Conservation (phyloP, 1,139 yeast genomes). For the Candida dubliniensis region DNA sequence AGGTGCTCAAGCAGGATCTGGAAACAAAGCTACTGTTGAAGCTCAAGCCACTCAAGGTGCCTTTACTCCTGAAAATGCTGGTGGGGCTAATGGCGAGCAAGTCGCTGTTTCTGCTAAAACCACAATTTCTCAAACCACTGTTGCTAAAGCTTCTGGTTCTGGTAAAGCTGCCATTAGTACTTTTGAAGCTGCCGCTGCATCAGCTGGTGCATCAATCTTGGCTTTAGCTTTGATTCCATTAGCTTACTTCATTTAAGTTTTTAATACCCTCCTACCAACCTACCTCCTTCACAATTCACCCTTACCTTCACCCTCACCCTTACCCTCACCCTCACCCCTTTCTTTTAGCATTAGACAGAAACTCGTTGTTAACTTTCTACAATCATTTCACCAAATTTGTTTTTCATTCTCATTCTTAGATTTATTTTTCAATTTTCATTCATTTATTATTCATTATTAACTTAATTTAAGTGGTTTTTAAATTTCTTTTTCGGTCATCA, state of each 20-base stretch:
- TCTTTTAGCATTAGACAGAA: too few relatives aligned
- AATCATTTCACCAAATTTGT: neutral
- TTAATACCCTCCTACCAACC: neutral
- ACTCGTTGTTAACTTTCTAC: neutral
- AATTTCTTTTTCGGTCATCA: too few relatives aligned
- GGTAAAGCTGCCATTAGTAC: conserved; percentile 20
- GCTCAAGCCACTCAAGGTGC: conserved; percentile 11
- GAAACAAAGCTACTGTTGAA: neutral
- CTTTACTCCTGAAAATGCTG: conserved; percentile 5
- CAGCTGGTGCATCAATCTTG: conserved; percentile 25
- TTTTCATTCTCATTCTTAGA: neutral
- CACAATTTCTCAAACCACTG: conserved; percentile 17
- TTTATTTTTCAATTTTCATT: neutral
- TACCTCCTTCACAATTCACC: too few relatives aligned
- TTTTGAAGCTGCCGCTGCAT: conserved; percentile 24
- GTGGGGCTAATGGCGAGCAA: conserved; percentile 17
- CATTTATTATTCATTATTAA: too few relatives aligned
- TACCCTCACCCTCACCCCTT: too few relatives aligned
- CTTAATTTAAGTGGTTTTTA: too few relatives aligned
- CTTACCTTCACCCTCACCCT: too few relatives aligned
- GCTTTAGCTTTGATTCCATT: conserved; percentile 30
- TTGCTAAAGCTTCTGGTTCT: conserved; percentile 14
- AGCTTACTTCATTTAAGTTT: conserved; percentile 23
- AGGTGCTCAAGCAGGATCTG: conserved; percentile 6
- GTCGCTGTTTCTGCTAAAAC: conserved; percentile 35